These are phyloP conservation scores for Albifimbria verrucaria DNA, from an alignment of 2,329 filamentous ascomycete genomes.

Conservation along the genomic window DNA sequence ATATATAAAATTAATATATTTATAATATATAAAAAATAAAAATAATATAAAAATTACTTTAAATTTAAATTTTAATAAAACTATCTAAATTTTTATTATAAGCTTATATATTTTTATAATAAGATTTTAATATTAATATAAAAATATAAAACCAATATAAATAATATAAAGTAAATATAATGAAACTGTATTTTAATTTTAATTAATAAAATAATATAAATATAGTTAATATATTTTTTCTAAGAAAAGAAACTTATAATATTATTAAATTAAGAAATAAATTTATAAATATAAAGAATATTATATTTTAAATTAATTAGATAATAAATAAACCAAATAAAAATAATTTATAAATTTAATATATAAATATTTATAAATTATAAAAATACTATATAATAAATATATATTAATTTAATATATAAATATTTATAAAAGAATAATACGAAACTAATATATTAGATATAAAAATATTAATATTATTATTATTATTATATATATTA, in stretches of 20 bases:
- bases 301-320: not conserved
- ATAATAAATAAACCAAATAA: not conserved
- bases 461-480: not conserved
- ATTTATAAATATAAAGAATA: not conserved
- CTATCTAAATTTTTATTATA: not conserved
- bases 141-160: not conserved
- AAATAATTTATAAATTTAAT: not conserved
- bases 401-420: constrained; percentile 3
- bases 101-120: too few species aligned
- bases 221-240: not conserved
- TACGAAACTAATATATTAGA: not conserved
- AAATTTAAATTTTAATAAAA: not conserved
- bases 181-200: not conserved
- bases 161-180: not conserved
- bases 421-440: not conserved
- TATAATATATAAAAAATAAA: not conserved
- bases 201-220: not conserved
- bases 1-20: not conserved
- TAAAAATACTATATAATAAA: constrained; percentile 1
- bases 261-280: not conserved
- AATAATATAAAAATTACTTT: not conserved
- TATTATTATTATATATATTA: not conserved
- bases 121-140: not conserved
- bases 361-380: not conserved
- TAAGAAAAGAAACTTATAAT: not conserved